A percentile compares a stretch with the other conserved stretches of the same genome.
These are phyloP conservation scores for Vitellaria paradoxa DNA, from an alignment of 179 eudicot genomes.

Conservation along the genomic window DNA sequence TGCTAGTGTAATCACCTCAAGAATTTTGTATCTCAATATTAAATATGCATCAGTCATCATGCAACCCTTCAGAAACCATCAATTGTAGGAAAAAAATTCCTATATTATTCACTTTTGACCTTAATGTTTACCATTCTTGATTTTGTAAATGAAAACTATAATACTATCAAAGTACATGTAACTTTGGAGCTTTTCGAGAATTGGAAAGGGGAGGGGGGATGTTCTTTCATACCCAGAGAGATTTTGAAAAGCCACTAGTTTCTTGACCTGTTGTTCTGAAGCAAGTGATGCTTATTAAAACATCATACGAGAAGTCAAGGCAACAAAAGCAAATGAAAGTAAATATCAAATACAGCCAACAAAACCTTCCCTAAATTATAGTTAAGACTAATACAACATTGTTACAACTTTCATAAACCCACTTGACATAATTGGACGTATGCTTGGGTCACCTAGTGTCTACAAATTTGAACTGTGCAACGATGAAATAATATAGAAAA, in stretches of 20 bases:
- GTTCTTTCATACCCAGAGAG: too few species aligned
- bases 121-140: not conserved
- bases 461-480: not conserved
- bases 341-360: not conserved
- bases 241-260: not conserved
- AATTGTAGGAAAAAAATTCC: not conserved
- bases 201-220: too few species aligned
- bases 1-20: not conserved
- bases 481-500: not conserved
- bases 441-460: not conserved
- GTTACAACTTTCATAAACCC: not conserved
- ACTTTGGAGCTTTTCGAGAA: not conserved
- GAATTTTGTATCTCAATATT: not conserved
- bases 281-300: not conserved
- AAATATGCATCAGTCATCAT: not conserved
- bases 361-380: not conserved
- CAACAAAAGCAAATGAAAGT: not conserved
- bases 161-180: not conserved
- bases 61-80: not conserved
- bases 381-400: not conserved
- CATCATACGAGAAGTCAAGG: not conserved
- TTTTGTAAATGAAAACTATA: not conserved
- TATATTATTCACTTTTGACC: not conserved
- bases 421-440: not conserved
- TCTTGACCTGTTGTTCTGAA: not conserved